Evolutionary conservation across 441 rosid genomes (phyloP), one percentile per base, ranked within the genome.

Genomic region (Corymbia calophylla): DNA sequence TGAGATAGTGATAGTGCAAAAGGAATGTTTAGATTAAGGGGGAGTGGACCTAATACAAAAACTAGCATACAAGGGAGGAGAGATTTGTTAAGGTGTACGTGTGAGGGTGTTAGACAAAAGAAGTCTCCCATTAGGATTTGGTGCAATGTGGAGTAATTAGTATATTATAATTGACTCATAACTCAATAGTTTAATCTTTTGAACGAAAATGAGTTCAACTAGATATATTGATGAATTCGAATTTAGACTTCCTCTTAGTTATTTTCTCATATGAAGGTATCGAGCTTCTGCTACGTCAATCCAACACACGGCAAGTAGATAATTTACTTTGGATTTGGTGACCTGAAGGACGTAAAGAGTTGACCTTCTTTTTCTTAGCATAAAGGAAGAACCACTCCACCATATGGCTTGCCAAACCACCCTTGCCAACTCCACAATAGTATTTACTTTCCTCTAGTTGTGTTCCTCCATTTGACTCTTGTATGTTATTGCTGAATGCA

Each of bases 381-480:
- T 23, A 77, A 44, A 23, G 84, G 29, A 44, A 44, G 84, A 77
- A 77, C 84, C 53, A 44, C 84, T 77, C 27, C 53, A 6, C 27
- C 53, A 6, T 77, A 44, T 77, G 84, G 84, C 31, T 27, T 77
- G 51, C 84, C 84, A 77, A 77, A 23, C 84, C 84, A 23, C 84
- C 84, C 84, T 44, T 77, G 53, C 84, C 84, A 77, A 77, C 84
- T 77, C 53, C 84, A 77, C 53, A 44, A 77, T 77, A 77, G 23
- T 77, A 44, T 44, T 77, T 77, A 77, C 84, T 44, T 77, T 44
- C 51, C 84, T 77, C 51, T 23, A 29, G 84, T 27, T 23, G 51
- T 44, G 23, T 44, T 77, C 84, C 53, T 44, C 84, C 84, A 77
- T 77, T 77, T 77, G 84, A 77, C 51, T 77, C 18, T 77, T 77